These are phyloP conservation scores for Hyphodiscus sp. DNA, from an alignment of 2,329 filamentous ascomycete species.

Conservation along the genomic window DNA sequence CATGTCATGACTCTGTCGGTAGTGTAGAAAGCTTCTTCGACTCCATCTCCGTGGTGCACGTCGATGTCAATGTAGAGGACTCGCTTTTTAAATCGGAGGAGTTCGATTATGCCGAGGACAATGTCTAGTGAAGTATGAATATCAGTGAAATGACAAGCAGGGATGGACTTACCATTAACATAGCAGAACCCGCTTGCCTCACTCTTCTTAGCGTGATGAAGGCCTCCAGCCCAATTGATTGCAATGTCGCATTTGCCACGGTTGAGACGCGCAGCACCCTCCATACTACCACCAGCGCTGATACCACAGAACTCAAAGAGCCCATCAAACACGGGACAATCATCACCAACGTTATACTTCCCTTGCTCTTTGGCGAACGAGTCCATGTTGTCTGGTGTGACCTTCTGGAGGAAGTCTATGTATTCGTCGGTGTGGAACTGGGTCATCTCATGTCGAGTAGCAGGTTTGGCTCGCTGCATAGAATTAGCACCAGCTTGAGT, in stretches of 20 bases:
- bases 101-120: constrained; percentile 87
- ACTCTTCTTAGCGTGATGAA: constrained; percentile 96
- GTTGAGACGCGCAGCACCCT: constrained; percentile 84
- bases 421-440: constrained; percentile 95
- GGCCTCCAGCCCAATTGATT: constrained; percentile 94
- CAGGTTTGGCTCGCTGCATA: constrained; percentile 70
- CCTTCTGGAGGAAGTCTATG: constrained; percentile 88
- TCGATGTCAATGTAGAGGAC: constrained; percentile 98
- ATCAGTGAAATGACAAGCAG: neutral
- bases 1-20: constrained; percentile 90
- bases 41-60: constrained; percentile 88
- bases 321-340: constrained; percentile 96
- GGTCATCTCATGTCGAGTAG: constrained; percentile 81
- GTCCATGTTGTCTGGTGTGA: constrained; percentile 99
- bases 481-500: constrained; percentile 4
- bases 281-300: constrained; percentile 89
- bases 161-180: constrained; percentile 69
- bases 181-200: constrained; percentile 98
- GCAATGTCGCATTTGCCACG: constrained; percentile 93
- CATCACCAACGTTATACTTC: constrained; percentile 92
- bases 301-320: constrained; percentile 96
- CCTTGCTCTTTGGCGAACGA: constrained; percentile 82
- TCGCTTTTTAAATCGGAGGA: constrained; percentile 82
- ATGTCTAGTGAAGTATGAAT: constrained; percentile 64
- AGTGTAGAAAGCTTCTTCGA: constrained; percentile 89